Conservation (phyloP, 208 protist genomes). For the Acanthamoeba healyi region DNA sequence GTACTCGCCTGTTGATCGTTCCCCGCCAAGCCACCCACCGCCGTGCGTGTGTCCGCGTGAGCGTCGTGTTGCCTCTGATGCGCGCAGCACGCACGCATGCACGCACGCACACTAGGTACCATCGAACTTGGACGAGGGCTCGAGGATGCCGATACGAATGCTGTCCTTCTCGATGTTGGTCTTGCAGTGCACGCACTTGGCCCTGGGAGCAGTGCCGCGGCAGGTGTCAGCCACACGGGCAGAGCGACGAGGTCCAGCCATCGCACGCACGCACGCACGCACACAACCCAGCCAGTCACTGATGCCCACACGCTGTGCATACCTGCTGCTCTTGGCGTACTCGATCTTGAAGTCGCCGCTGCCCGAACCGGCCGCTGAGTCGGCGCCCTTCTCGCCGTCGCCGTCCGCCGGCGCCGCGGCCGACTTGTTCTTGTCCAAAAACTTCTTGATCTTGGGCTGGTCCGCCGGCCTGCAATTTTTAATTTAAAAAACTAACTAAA, state of each 20-base stretch:
- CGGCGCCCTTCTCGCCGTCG: background rate
- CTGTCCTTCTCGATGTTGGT: constrained; percentile 72
- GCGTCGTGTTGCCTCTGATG: background rate
- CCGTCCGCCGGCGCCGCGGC: background rate
- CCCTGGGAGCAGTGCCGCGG: background rate
- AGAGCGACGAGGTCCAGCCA: background rate
- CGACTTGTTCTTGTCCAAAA: background rate
- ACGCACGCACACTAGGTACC: background rate
- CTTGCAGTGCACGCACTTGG: constrained; percentile 65
- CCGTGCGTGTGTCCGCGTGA: background rate
- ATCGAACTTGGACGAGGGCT: constrained; percentile 39
- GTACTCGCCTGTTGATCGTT: constrained; percentile 21
- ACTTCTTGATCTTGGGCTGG: constrained; percentile 41
- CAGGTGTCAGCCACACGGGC: too few relatives aligned
- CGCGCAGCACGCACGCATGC: background rate
- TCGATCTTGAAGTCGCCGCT: constrained; percentile 61
- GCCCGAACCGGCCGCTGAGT: background rate
- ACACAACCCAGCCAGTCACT: too few relatives aligned
- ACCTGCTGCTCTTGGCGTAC: constrained; percentile 72
- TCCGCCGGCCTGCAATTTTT: background rate
- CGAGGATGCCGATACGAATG: constrained; percentile 74
- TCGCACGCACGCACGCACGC: background rate
- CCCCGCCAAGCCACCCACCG: too few relatives aligned
- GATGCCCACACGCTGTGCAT: background rate
- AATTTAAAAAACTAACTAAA: background rate